These are phyloP conservation scores for Syzygium malaccense DNA, from an alignment of 441 rosid genomes.

Conservation along the genomic window DNA sequence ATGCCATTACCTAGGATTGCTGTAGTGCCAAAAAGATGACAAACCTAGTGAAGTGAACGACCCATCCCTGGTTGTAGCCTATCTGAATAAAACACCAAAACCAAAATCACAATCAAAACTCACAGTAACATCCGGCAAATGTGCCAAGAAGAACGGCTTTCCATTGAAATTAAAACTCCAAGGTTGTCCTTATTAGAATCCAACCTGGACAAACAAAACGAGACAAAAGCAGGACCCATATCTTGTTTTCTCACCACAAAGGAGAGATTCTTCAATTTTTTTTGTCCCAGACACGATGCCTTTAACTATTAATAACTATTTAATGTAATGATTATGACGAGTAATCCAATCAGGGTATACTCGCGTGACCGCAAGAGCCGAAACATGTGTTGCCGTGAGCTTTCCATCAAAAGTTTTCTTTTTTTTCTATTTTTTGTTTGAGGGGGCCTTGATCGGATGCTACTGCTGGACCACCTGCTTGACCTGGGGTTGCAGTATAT, in stretches of 20 bases:
- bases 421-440: no score
- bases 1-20: not conserved
- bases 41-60: not conserved
- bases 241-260: not conserved
- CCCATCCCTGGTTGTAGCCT: not conserved
- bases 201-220: not conserved
- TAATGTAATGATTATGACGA: accelerated
- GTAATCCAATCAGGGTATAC: not conserved
- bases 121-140: not conserved
- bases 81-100: not conserved
- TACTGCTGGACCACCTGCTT: no score
- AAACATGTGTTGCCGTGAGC: not conserved
- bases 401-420: not conserved
- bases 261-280: not conserved
- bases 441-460: no score
- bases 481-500: no score
- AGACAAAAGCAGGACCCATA: not conserved
- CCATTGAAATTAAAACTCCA: not conserved
- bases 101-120: not conserved
- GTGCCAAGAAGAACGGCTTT: not conserved
- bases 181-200: not conserved
- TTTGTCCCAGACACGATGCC: not conserved
- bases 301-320: not conserved
- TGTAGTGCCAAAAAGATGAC: not conserved
- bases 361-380: not conserved